Percentiles rank a stretch among this genome's conserved stretches.
phyloP scores from a whole-genome alignment of 2,329 filamentous ascomycete species.

The Arthrobotrys iridis region DNA sequence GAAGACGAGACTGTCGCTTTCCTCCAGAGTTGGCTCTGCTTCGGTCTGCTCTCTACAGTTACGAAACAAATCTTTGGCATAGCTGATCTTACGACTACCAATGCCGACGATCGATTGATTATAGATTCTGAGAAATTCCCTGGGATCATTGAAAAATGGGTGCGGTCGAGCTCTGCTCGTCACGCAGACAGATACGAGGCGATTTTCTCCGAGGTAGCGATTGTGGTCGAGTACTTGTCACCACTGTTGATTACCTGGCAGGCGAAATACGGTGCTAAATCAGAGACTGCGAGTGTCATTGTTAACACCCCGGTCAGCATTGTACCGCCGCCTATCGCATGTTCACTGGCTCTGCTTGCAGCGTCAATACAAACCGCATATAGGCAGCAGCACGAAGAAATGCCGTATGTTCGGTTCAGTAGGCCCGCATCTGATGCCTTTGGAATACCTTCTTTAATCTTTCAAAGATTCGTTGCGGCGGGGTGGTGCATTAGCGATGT shows the following conservation, averaged over 20 bases:
- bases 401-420: conserved; percentile 40
- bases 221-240: conserved; percentile 30
- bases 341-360: conserved; percentile 24
- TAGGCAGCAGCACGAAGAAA: conserved; percentile 13
- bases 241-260: conserved; percentile 32
- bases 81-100: conserved; percentile 17
- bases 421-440: conserved; percentile 28
- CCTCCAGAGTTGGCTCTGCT: conserved; percentile 51
- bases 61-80: conserved; percentile 19
- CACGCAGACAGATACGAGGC: conserved; percentile 10
- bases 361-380: conserved; percentile 21
- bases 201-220: conserved; percentile 14
- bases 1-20: conserved; percentile 28
- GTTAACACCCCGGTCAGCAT: conserved; percentile 1
- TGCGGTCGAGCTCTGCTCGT: conserved; percentile 14
- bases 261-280: conserved; percentile 17
- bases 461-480: conserved; percentile 30
- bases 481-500: conserved; percentile 47
- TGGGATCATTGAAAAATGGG: conserved; percentile 28
- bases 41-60: conserved; percentile 32
- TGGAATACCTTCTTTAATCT: conserved; percentile 27
- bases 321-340: conserved; percentile 21
- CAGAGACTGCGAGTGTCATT: neutral
- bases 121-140: conserved; percentile 30
- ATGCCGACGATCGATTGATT: conserved; percentile 4